phyloP scores from a whole-genome alignment of 192 early-diverging fungal species.

The Helicostylum pulchrum region DNA sequence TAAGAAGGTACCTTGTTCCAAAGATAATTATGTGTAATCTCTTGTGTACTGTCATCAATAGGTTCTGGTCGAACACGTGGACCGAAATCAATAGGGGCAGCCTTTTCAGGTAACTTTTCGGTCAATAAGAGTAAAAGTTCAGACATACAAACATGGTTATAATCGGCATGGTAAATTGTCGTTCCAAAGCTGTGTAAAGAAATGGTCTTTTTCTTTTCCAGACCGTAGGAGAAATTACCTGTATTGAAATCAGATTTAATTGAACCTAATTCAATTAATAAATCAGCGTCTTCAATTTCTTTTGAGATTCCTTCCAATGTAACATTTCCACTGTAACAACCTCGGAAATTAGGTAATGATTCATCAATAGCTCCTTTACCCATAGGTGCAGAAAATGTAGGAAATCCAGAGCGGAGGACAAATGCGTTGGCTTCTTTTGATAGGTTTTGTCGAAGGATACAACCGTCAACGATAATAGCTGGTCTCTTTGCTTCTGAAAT shows the following conservation, averaged over 20 bases:
- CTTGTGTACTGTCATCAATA: slow-evolving; percentile 5
- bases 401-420: slow-evolving; percentile 34
- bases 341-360: slow-evolving; percentile 32
- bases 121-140: slow-evolving; percentile 27
- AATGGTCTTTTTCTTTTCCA: slow-evolving; percentile 33
- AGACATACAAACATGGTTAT: slow-evolving; percentile 39
- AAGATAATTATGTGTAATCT: slow-evolving; percentile 41
- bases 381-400: slow-evolving; percentile 42
- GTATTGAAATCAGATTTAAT: slow-evolving; percentile 50
- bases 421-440: slow-evolving; percentile 32
- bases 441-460: slow-evolving; percentile 33
- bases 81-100: neutral
- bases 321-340: slow-evolving; percentile 38
- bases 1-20: slow-evolving; percentile 37
- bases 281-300: slow-evolving; percentile 36
- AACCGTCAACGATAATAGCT: slow-evolving; percentile 45
- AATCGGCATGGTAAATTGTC: slow-evolving; percentile 35
- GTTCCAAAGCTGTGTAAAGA: slow-evolving; percentile 39
- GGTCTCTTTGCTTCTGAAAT: slow-evolving; percentile 35
- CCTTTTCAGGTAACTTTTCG: neutral
- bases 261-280: slow-evolving; percentile 40
- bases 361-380: slow-evolving; percentile 44
- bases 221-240: slow-evolving; percentile 43
- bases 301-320: slow-evolving; percentile 29
- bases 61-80: neutral